Base-by-base conservation (phyloP, 2,329 filamentous ascomycete species). In the Xylaria sp. region DNA sequence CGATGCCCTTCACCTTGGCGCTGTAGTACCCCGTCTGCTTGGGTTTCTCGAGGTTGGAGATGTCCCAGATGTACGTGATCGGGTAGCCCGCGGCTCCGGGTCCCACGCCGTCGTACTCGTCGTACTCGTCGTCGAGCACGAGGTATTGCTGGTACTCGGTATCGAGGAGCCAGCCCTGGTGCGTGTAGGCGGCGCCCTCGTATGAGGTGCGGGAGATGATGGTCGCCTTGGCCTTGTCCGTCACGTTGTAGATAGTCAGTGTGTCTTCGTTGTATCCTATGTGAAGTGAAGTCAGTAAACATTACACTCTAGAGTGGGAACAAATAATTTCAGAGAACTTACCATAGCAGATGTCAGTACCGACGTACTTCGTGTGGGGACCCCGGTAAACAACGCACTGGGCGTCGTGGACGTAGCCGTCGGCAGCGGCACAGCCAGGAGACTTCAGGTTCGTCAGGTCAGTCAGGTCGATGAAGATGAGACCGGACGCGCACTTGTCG, bases 341-440 rank as follows among this genome's bases (percentile, higher is more conserved):
- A 31, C 28, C 82, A 69, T 84, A 84, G 78, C 83, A 85, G 72
- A 85, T 82, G 66, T 85, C 81, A 21, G 73, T 76, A 55, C 80
- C 82, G 4, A 73, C 72, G 69, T 79, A 83, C 55, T 75, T 71
- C 19, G 68, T 73, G 64, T 84, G 80, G 0, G 83, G 82, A 0
- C 83, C 82, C 17, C 78, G 78, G 74, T 84, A 85, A 62, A 82
- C 79, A 40, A 88, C 75, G 71, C 85, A 87, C 73, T 88, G 84
- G 2, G 85, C 85, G 67, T 87, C 85, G 72, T 88, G 85, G 14
- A 87, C 84, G 70, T 88, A 87, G 38, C 84, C 84, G 70, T 87
- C 85, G 17, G 78, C 70, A 19, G 79, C 77, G 7, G 82, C 82
- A 69, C 84, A 87, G 45, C 85, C 85, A 6, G 83, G 81, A 21